These are phyloP conservation scores for Hyphodiscus sp. DNA, from an alignment of 2,329 filamentous ascomycete species.

Conservation along the genomic window DNA sequence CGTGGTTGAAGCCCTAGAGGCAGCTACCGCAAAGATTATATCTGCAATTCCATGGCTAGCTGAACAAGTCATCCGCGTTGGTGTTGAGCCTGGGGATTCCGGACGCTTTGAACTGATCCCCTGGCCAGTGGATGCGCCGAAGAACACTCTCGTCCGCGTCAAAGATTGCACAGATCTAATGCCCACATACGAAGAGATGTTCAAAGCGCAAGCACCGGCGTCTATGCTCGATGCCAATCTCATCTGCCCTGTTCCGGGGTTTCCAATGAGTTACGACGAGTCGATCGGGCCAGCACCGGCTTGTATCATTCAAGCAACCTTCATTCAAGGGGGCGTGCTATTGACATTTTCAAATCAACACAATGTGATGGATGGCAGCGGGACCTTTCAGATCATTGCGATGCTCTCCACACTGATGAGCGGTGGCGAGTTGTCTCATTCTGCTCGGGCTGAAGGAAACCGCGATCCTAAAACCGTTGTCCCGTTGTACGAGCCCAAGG, in stretches of 20 bases:
- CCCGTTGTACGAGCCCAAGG: constrained; percentile 4
- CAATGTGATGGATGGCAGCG: constrained; percentile 28
- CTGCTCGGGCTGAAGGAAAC: constrained; percentile 7
- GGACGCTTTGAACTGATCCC: constrained; percentile 13
- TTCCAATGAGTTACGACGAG: constrained; percentile 25
- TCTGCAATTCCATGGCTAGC: constrained; percentile 22
- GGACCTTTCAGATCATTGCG: constrained; percentile 21
- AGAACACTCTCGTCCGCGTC: constrained; percentile 15
- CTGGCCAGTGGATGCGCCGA: constrained; percentile 9
- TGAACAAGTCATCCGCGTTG: constrained; percentile 13
- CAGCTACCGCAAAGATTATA: constrained; percentile 11
- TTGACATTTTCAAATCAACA: constrained; percentile 28
- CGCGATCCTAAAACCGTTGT: constrained; percentile 21
- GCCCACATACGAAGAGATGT: constrained; percentile 18
- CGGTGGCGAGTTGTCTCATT: constrained; percentile 10
- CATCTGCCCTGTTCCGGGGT: constrained; percentile 24
- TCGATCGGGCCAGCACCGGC: constrained; percentile 11
- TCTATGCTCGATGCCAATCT: constrained; percentile 28
- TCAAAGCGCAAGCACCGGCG: constrained; percentile 22
- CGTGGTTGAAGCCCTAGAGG: constrained; percentile 5
- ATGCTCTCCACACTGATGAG: constrained; percentile 21
- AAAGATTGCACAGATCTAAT: constrained; percentile 16
- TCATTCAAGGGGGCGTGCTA: constrained; percentile 26
- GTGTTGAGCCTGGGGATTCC: constrained; percentile 1
- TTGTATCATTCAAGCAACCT: constrained; percentile 23